Percentiles rank a stretch among this genome's conserved stretches.
Conservation (phyloP, 495 filamentous ascomycete species). For the Tuber aestivum region DNA sequence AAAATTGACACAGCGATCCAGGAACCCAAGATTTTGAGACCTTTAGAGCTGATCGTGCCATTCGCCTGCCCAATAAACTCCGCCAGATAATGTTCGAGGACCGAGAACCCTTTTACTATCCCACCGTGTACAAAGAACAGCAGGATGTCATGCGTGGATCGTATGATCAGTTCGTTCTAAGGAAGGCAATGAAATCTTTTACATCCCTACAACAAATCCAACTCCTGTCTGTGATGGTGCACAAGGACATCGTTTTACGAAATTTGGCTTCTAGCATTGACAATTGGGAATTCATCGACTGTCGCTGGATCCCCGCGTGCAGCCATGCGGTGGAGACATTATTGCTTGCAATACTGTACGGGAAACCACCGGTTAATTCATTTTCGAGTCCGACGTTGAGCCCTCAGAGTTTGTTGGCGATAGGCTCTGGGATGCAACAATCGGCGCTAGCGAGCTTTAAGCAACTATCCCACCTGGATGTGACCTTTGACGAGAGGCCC, state of each 20-base stretch:
- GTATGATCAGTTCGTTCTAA: conserved; percentile 37
- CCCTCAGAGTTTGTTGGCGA: conserved; percentile 39
- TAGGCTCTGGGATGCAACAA: conserved; percentile 32
- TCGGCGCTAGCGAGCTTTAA: conserved; percentile 22
- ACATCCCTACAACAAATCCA: conserved; percentile 38
- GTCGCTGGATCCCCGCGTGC: conserved; percentile 42
- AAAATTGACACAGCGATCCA: conserved; percentile 35
- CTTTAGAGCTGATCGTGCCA: conserved; percentile 36
- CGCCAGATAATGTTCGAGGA: conserved; percentile 42
- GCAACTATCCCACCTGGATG: conserved; percentile 39
- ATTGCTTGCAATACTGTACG: conserved; percentile 28
- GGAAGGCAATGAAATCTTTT: conserved; percentile 41
- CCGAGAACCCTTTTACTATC: conserved; percentile 39
- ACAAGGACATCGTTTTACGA: conserved; percentile 42
- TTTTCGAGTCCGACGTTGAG: conserved; percentile 41
- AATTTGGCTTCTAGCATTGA: conserved; percentile 39
- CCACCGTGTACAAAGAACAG: conserved; percentile 37
- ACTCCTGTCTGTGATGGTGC: conserved; percentile 40
- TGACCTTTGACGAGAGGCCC: conserved; percentile 41
- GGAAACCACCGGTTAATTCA: conserved; percentile 36
- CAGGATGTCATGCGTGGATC: conserved; percentile 38
- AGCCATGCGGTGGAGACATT: conserved; percentile 39
- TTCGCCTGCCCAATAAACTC: conserved; percentile 40
- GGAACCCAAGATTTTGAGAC: conserved; percentile 40
- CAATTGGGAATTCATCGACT: conserved; percentile 42